Evolutionary conservation across 164 flowering plant genomes (phyloP).

Genomic region (Akebia trifoliata): DNA sequence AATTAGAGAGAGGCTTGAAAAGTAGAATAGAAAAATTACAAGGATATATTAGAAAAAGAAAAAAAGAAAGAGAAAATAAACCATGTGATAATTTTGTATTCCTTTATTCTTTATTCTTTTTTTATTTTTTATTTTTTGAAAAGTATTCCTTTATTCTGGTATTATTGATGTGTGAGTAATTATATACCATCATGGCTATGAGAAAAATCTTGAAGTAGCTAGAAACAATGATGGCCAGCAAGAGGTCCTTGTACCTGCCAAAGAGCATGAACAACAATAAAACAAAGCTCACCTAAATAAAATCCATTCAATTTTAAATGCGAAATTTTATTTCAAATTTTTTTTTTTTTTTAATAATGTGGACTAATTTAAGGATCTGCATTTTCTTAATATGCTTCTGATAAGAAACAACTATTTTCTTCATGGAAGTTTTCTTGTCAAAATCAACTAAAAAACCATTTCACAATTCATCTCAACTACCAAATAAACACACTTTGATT

Average conservation of each 20-base stretch:
- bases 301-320: neutral
- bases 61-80: neutral
- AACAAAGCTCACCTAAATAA: neutral
- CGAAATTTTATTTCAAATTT: neutral
- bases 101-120: neutral
- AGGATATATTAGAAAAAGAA: neutral
- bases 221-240: slow-evolving; percentile 58
- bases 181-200: slow-evolving; percentile 60
- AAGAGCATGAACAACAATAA: neutral
- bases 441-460: too few species aligned
- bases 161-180: neutral
- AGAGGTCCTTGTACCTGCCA: slow-evolving; percentile 48
- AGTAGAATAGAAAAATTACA: neutral
- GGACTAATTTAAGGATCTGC: neutral
- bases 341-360: too few species aligned
- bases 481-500: too few species aligned
- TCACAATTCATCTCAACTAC: too few species aligned
- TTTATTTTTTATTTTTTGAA: too few species aligned
- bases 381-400: neutral
- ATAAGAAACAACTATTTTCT: too few species aligned
- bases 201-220: slow-evolving; percentile 81
- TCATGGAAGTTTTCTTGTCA: too few species aligned
- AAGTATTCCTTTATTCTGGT: slow-evolving; percentile 1
- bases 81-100: neutral
- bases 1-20: neutral